Evolutionary conservation across 768 basidiomycete species (phyloP), one percentile per base, ranked within the genome.

Genomic region (Scleroderma bovista): DNA sequence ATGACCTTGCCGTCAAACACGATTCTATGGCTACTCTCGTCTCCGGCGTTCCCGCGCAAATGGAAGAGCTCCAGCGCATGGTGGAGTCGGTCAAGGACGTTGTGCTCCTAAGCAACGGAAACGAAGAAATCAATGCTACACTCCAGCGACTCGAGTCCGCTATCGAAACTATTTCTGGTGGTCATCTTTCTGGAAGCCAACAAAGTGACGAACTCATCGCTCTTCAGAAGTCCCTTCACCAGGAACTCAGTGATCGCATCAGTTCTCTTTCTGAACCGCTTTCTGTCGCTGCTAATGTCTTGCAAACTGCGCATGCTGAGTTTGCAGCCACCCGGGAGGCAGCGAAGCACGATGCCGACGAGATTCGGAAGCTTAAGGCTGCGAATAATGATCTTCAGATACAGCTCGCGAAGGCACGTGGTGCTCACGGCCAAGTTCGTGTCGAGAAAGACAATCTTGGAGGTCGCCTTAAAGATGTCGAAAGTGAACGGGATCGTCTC

Each of bases 371-470:
- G 52, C 55, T 79, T 37, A 68, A 67, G 51, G 51, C 57, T 1
- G 58, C 72, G 16, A 89, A 88, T 61, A 70, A 77, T 8, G 88
- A 91, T 7, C 73, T 81, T 44, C 87, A 89, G 59, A 70, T 82
- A 31, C 84, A 89, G 58, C 59, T 92, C 11, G 78, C 81, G 12
- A 88, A 88, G 67, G 85, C 89, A 44, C 84, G 87, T 47, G 79
- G 81, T 19, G 80, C 82, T 13, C 83, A 88, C 57, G 87, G 88
- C 1, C 84, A 87, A 60, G 77, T 86, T 6, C 81, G 86, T 15
- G 87, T 87, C 13, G 89, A 93, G 72, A 93, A 90, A 68, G 89
- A 91, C 44, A 69, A 79, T 33, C 63, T 89, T 41, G 67, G 59
- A 19, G 86, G 89, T 54, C 85, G 86, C 54, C 67, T 88, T 26